phyloP scores from a whole-genome alignment of 208 protist genomes.

The Phytomonas francai region DNA sequence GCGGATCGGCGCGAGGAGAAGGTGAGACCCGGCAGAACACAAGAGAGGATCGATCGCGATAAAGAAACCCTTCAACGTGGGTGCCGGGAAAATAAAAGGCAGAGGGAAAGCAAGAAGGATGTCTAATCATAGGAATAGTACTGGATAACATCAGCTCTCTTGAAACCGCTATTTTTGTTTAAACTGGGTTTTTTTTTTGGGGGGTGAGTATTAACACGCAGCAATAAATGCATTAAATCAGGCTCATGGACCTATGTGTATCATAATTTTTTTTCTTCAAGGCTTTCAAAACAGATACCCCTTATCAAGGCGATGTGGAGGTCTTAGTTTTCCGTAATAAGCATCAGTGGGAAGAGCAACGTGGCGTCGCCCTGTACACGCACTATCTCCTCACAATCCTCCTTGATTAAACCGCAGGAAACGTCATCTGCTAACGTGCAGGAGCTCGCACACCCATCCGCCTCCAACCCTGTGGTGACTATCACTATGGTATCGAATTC shows the following conservation, averaged over 20 bases:
- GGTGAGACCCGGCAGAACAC: no score
- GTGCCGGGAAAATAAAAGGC: no score
- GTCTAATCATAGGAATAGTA: neutral
- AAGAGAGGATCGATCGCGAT: no score
- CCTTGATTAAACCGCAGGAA: slow-evolving; percentile 36
- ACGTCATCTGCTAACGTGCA: slow-evolving; percentile 61
- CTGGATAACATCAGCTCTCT: neutral
- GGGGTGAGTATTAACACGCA: neutral
- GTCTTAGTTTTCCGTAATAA: slow-evolving; percentile 12
- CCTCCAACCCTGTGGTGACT: slow-evolving; percentile 76
- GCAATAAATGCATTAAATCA: neutral
- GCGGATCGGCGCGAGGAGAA: neutral
- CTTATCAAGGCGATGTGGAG: neutral
- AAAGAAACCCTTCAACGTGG: neutral
- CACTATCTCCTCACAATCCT: slow-evolving; percentile 38
- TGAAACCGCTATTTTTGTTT: neutral
- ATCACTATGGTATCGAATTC: slow-evolving; percentile 53
- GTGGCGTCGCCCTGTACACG: slow-evolving; percentile 85
- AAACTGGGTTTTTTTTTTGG: no score
- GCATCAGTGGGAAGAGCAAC: slow-evolving; percentile 77
- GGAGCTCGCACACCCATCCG: slow-evolving; percentile 80
- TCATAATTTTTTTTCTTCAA: neutral
- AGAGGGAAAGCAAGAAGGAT: no score
- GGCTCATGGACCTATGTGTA: neutral
- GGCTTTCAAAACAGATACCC: neutral